Base-by-base conservation (phyloP, 768 basidiomycete genomes). In the Scleroderma bovista region DNA sequence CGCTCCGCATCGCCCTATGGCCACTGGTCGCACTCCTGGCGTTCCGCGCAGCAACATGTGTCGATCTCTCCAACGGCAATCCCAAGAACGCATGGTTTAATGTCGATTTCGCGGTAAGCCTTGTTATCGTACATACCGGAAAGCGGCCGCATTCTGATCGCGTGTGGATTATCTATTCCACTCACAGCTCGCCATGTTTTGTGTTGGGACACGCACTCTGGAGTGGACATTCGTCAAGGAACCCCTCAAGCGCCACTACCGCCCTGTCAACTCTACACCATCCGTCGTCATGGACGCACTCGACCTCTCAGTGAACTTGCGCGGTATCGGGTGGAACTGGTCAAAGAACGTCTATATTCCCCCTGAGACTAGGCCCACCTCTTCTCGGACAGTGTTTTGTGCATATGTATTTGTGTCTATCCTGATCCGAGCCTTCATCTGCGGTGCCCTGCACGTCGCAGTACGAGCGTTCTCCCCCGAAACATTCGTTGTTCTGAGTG, bases 21-120 rank as follows among this genome's bases (percentile, higher is more conserved):
- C 76, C 77, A 5, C 50, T 76, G 26, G 71, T 75, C 3, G 54
- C 77, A n/a, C 74, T 69, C 63, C 54, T 62, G 6, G 60, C 72
- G 12, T 75, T 72, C 52, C 65, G 71, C 22, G 71, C 72, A 5
- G 63, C 67, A 5, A 37, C 29, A 17, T 17, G 32, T 4, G 38
- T 54, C 17, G 53, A 54, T 36, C 23, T 54, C 33, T 54, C 53
- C 6, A 8, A 38, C 6, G 22, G 29, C 6, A 39, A 26, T 19
- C 45, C 50, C 8, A 34, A 51, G 26, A 24, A 44, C 26, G 31
- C 32, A 17, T 37, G 7, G n/a, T 11, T 52, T 23, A 54, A 54
- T 23, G 38, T 52, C 15, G 51, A 31, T n/a, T 20, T 54, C 29
- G 51, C 17, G 20, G 53, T 54, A 12, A 45, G 53, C 41, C 12